Evolutionary conservation across 2,329 filamentous ascomycete genomes (phyloP).

Genomic region (Stromatinia cepivora): DNA sequence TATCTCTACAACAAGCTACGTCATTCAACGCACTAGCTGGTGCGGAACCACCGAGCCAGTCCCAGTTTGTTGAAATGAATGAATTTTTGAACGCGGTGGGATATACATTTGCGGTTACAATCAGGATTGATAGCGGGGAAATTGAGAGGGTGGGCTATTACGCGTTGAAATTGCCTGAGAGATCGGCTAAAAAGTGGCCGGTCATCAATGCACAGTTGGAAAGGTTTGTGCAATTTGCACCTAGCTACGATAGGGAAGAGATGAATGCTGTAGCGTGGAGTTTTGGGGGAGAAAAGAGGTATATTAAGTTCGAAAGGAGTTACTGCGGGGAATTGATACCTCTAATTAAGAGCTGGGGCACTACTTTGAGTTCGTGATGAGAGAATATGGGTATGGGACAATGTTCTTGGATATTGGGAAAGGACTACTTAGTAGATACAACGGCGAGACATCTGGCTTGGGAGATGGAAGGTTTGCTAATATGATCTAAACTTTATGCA

Average conservation of each 20-base stretch:
- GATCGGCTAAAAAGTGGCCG: background rate
- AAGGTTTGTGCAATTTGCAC: background rate
- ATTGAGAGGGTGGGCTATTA: slow-evolving; percentile 22
- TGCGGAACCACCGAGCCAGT: background rate
- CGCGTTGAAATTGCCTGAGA: slow-evolving; percentile 19
- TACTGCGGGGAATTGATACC: slow-evolving; percentile 20
- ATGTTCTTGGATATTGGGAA: background rate
- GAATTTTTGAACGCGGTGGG: slow-evolving; percentile 3
- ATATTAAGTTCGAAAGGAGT: slow-evolving; percentile 23
- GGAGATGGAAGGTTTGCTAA: no score
- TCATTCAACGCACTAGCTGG: slow-evolving; percentile 1
- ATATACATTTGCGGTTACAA: slow-evolving; percentile 20
- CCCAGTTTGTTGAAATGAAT: background rate
- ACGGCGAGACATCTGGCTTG: no score
- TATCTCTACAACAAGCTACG: background rate
- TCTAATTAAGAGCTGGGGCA: slow-evolving; percentile 11
- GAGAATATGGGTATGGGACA: no score
- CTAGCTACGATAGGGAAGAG: slow-evolving; percentile 18
- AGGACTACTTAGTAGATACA: background rate
- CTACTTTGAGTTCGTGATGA: slow-evolving; percentile 6
- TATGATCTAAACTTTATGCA: no score
- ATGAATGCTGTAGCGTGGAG: slow-evolving; percentile 21
- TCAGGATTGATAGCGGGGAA: slow-evolving; percentile 8
- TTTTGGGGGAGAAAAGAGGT: slow-evolving; percentile 18
- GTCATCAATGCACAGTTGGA: background rate